These are phyloP conservation scores for Copromyces sp. DNA, from an alignment of 495 filamentous ascomycete genomes.

Conservation along the genomic window DNA sequence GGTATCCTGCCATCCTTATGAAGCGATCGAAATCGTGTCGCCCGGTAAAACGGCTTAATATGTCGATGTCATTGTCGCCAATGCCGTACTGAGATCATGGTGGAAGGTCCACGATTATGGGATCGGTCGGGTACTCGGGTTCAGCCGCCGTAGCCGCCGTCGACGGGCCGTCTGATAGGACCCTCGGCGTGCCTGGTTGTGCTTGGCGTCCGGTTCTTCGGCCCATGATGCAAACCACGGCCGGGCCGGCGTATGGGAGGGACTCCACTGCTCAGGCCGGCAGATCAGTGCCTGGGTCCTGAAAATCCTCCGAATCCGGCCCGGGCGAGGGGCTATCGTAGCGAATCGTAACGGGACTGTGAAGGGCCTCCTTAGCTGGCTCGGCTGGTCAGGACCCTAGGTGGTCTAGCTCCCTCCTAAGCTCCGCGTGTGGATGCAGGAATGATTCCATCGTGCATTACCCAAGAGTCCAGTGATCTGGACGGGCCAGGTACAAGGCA, in stretches of 20 bases:
- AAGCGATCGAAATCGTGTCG: background rate
- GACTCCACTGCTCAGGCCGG: background rate
- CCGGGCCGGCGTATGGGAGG: background rate
- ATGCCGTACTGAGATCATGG: background rate
- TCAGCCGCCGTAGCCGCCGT: background rate
- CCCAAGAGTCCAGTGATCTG: background rate
- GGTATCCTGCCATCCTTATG: background rate
- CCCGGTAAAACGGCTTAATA: background rate
- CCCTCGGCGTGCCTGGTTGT: background rate
- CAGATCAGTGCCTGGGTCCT: background rate
- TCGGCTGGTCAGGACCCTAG: background rate
- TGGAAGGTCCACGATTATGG: background rate
- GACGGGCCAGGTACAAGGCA: background rate
- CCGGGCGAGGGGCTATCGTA: background rate
- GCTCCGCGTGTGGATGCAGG: background rate
- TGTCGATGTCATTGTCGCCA: background rate
- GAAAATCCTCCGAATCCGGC: background rate
- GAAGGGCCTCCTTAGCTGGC: background rate
- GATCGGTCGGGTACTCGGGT: background rate
- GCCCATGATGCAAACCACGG: background rate
- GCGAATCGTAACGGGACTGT: background rate
- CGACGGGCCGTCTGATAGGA: background rate
- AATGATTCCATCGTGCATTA: background rate
- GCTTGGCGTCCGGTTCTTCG: background rate
- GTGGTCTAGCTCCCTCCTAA: background rate